Evolutionary conservation across 2,329 filamentous ascomycete genomes (phyloP).

Genomic region (Talaromyces albobiverticillius): DNA sequence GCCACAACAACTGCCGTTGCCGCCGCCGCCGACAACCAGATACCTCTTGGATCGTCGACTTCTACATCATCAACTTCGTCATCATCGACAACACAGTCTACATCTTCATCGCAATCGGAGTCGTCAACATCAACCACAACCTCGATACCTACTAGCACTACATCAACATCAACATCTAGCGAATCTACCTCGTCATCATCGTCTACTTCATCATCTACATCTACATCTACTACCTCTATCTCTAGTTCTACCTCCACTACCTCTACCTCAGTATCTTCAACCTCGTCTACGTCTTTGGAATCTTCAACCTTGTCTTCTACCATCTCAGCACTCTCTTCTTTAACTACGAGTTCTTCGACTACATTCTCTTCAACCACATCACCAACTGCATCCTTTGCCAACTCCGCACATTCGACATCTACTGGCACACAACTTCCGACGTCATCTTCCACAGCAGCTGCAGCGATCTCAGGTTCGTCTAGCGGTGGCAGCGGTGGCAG

Average conservation of each 20-base stretch:
- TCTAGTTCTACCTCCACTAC: background rate
- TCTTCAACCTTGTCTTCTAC: constrained; percentile 7
- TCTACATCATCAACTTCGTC: constrained; percentile 7
- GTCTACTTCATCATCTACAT: constrained; percentile 1
- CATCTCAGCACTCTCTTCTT: background rate
- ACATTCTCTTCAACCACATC: background rate
- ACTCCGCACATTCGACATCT: background rate
- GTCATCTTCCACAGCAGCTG: constrained; percentile 5
- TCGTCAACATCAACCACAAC: background rate
- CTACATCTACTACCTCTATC: background rate
- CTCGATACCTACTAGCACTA: background rate
- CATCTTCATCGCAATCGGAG: background rate
- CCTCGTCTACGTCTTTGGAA: background rate
- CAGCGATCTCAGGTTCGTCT: constrained; percentile 16
- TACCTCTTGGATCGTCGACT: constrained; percentile 16
- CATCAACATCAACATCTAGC: background rate
- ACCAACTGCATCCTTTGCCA: background rate
- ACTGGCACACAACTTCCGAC: background rate
- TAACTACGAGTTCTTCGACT: constrained; percentile 1
- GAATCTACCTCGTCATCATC: constrained; percentile 1
- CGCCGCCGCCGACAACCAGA: constrained; percentile 4
- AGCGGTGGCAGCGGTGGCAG: constrained; percentile 14
- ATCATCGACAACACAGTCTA: background rate
- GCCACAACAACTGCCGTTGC: constrained; percentile 1
- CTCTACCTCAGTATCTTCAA: background rate